A percentile compares a stretch with the other conserved stretches of the same genome.
phyloP scores from a whole-genome alignment of 1,284 basidiomycete species.

The Amylostereum areolatum region DNA sequence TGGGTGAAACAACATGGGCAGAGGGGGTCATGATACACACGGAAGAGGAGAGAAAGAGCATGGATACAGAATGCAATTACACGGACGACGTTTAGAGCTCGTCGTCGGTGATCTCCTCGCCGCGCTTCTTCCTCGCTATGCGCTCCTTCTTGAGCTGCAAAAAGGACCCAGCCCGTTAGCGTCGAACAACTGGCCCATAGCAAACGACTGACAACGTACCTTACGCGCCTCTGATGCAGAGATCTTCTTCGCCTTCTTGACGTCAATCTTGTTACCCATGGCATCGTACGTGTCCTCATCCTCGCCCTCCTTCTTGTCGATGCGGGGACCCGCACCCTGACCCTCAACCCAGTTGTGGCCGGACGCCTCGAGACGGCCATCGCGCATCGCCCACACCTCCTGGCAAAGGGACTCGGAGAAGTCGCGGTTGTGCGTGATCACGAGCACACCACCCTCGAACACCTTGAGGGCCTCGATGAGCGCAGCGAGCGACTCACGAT shows the following conservation, averaged over 20 bases:
- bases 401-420: conserved; percentile 94
- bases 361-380: conserved; percentile 88
- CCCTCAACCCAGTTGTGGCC: conserved; percentile 99
- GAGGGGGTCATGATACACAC: too few relatives aligned
- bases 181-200: too few relatives aligned
- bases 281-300: conserved; percentile 91
- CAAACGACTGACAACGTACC: conserved; percentile 18
- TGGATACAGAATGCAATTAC: too few relatives aligned
- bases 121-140: conserved; percentile 82
- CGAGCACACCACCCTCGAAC: conserved; percentile 95
- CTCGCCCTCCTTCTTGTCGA: conserved; percentile 84
- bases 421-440: conserved; percentile 97
- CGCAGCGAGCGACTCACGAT: conserved; percentile 95
- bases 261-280: conserved; percentile 92
- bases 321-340: conserved; percentile 86
- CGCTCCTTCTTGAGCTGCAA: conserved; percentile 83
- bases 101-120: conserved; percentile 65
- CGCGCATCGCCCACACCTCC: conserved; percentile 93
- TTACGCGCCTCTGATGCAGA: conserved; percentile 80
- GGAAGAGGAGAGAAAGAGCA: too few relatives aligned
- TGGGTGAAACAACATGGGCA: too few relatives aligned
- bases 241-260: conserved; percentile 81
- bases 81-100: conserved; percentile 24
- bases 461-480: conserved; percentile 94
- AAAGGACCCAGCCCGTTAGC: too few relatives aligned